Evolutionary conservation across 2,329 filamentous ascomycete genomes (phyloP).

Genomic region (Aspergillus ruber): DNA sequence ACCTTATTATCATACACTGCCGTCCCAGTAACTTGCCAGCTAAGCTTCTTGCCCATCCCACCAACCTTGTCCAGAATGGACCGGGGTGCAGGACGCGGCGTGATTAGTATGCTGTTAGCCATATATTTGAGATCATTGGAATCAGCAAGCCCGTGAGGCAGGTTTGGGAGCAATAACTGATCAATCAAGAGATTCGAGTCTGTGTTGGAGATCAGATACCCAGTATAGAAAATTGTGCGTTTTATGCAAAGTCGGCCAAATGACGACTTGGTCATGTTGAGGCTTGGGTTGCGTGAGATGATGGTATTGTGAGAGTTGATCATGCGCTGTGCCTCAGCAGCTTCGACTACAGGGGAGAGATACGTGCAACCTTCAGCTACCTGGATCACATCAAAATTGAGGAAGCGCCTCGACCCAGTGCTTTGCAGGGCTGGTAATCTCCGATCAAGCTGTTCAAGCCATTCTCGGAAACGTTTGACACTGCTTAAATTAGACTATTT

Average conservation of each 20-base stretch:
- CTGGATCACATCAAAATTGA: constrained; percentile 75
- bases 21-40: constrained; percentile 74
- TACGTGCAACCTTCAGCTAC: constrained; percentile 69
- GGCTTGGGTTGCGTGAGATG: constrained; percentile 21
- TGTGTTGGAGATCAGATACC: constrained; percentile 70
- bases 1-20: constrained; percentile 71
- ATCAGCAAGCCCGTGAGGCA: constrained; percentile 57
- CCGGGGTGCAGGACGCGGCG: constrained; percentile 65
- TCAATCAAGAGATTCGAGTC: constrained; percentile 67
- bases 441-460: constrained; percentile 71
- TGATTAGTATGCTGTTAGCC: constrained; percentile 87
- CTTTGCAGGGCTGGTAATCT: constrained; percentile 39
- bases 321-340: constrained; percentile 79
- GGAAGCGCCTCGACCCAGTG: constrained; percentile 53
- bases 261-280: constrained; percentile 35
- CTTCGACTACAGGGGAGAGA: constrained; percentile 71
- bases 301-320: constrained; percentile 73
- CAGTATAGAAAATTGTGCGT: constrained; percentile 85
- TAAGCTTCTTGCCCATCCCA: constrained; percentile 74
- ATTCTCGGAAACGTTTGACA: constrained; percentile 77
- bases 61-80: constrained; percentile 76
- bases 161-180: constrained; percentile 50
- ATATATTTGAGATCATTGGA: constrained; percentile 68
- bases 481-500: constrained; percentile 26
- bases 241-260: constrained; percentile 62